These are phyloP conservation scores for Pseudogymnoascus sp. DNA, from an alignment of 2,329 filamentous ascomycete genomes.

Conservation along the genomic window DNA sequence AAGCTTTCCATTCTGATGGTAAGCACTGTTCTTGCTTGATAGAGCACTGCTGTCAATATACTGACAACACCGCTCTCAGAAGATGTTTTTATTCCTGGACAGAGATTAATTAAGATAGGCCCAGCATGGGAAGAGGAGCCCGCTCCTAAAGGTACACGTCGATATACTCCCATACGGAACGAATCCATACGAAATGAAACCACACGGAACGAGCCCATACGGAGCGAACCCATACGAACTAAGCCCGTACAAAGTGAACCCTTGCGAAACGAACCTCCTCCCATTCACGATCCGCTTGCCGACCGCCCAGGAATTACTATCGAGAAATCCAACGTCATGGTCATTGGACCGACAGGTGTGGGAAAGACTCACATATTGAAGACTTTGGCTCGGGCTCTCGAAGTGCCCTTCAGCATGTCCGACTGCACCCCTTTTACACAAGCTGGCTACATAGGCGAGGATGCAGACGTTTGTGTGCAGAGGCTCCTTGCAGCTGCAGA, in stretches of 20 bases:
- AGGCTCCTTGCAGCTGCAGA: slow-evolving; percentile 82
- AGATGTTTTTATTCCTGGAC: not conserved
- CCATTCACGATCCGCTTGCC: slow-evolving; percentile 11
- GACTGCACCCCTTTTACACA: slow-evolving; percentile 96
- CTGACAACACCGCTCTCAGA: not conserved
- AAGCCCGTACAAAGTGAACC: not conserved
- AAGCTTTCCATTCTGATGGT: not conserved
- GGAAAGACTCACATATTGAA: slow-evolving; percentile 92
- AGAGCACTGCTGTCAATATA: not conserved
- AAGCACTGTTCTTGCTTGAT: not conserved
- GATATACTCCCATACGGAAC: not conserved
- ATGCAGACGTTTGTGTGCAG: slow-evolving; percentile 93
- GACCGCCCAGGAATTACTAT: slow-evolving; percentile 37
- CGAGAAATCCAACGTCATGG: slow-evolving; percentile 89
- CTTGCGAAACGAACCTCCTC: not conserved
- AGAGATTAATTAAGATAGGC: not conserved
- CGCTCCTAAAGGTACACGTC: not conserved
- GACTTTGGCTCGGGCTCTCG: slow-evolving; percentile 86
- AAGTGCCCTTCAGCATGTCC: slow-evolving; percentile 89
- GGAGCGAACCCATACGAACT: not conserved
- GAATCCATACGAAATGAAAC: not conserved
- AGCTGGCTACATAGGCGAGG: slow-evolving; percentile 94
- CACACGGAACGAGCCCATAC: not conserved
- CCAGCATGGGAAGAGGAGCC: not conserved
- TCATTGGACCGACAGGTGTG: slow-evolving; percentile 87